Evolutionary conservation across 495 filamentous ascomycete species (phyloP).

Genomic region (Pseudotulostoma volvatum): DNA sequence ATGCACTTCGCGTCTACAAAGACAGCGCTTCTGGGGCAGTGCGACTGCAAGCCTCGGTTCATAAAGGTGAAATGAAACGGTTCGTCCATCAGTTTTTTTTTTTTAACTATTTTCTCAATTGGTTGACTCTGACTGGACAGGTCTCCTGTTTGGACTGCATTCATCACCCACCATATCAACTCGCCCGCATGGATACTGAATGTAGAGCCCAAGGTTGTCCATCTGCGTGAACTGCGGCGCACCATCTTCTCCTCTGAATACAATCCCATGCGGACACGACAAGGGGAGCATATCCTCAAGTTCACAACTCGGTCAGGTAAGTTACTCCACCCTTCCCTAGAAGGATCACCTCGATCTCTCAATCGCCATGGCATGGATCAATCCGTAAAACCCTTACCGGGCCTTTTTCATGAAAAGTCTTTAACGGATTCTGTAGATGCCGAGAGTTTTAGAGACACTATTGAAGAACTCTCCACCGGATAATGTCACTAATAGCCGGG

Average conservation of each 20-base stretch:
- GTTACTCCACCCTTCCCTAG: not conserved
- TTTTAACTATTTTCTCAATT: not conserved
- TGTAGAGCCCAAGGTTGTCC: conserved; percentile 33
- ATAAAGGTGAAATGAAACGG: conserved; percentile 25
- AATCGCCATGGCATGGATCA: no score
- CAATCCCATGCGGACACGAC: conserved; percentile 15
- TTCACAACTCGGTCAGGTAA: conserved; percentile 12
- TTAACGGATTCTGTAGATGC: conserved; percentile 27
- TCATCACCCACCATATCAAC: conserved; percentile 44
- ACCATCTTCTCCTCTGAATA: conserved; percentile 50
- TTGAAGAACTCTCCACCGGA: conserved; percentile 14
- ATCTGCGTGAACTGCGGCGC: conserved; percentile 43
- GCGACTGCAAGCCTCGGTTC: conserved; percentile 36
- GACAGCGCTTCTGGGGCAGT: conserved; percentile 48
- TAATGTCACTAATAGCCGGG: no score
- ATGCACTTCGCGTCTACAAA: conserved; percentile 54
- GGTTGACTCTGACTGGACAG: conserved; percentile 9
- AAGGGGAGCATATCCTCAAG: conserved; percentile 24
- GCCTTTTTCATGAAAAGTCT: not conserved
- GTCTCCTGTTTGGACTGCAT: conserved; percentile 60
- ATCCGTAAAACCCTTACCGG: not conserved
- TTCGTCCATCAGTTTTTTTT: conserved; percentile 8
- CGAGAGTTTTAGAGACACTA: conserved; percentile 16
- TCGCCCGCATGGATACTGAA: conserved; percentile 41
- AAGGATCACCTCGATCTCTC: no score